Base-by-base conservation (phyloP, 2,329 filamentous ascomycete genomes). In the Lachnellula subtilissima region DNA sequence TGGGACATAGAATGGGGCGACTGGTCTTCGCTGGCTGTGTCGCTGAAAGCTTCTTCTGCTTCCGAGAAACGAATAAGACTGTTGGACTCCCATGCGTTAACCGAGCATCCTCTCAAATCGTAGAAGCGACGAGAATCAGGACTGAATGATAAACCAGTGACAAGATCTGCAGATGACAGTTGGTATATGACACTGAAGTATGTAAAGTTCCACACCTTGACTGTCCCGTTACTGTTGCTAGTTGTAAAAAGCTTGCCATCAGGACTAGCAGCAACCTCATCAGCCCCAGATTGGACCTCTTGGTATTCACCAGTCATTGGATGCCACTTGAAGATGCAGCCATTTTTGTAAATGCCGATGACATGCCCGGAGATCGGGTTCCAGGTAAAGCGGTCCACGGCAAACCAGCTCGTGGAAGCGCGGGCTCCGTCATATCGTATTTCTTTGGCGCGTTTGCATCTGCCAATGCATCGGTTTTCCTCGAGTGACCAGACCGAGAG, bases 61-160 rank as follows among this genome's bases (percentile, higher is more conserved):
- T 66, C 61, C 0, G 54, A 51, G 17, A 66, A 52, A 1, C 55
- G 43, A 22, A 62, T 42, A 15, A 69, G 54, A 5, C 39, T 42
- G 39, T 64, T 60, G 5, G 65, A 64, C 40, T 67, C 62, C 67
- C 67, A 69, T 5, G 65, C 60, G 35, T 60, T 67, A 48, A 63
- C 62, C 14, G 55, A 56, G 3, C 39, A 37, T 6, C 58, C 56
- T 14, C 63, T 43, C 1, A 64, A 35, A 25, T 67, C 64, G 36
- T 63, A 68, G 5, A 69, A 48, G 5, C 61, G 51, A 19, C 51
- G 47, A 0, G 56, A 53, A 57, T 69, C 65, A 2, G 55, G 46
- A 46, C 62, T 64, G 28, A 69, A 65, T 0, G 53, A 40, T 5
- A 68, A n/a, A 5, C 48, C 55, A 2, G 15, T 54, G 0, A 61